Base-by-base conservation (phyloP, 495 filamentous ascomycete genomes). In the Talaromyces ruber region DNA sequence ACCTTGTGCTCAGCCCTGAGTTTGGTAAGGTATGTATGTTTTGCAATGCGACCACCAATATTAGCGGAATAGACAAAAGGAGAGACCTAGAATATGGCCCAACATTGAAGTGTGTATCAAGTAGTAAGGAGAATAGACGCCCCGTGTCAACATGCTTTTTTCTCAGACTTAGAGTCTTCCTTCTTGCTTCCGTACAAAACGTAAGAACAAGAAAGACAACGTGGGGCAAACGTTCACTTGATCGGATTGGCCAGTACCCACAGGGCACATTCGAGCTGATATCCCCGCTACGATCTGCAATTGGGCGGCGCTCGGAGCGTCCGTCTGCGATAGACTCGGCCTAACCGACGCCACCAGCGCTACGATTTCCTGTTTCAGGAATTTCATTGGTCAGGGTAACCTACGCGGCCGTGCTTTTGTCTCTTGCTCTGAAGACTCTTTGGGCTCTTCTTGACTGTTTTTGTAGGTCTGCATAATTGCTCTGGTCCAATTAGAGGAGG, bases 211-310 rank as follows among this genome's bases (percentile, higher is more conserved):
- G 18, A 25, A 52, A 52, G 47, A 22, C 18, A 24, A 22, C 24
- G 51, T 54, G 51, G 51, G 51, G 51, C 51, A 54, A n/a, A 25
- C 26, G 51, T 28, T 28, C 22, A 25, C 1, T 26, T 54, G 21
- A 26, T 29, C n/a, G n/a, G 51, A 54, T 54, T 54, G 51, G 51
- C 9, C 26, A 30, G 25, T 55, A 30, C 52, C 22, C 24, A 55
- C 52, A 32, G 59, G 59, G 43, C 59, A 60, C 59, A 30, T 28
- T 60, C 59, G 37, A 60, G 59, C 59, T 60, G 59, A 60, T 22
- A 60, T 51, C 59, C 59, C 39, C 43, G 14, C 43, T 51, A 28
- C 59, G 59, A 59, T 60, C 59, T 25, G 24, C 39, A 45, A 60
- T 60, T 60, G 59, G 59, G 59, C 59, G 24, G 58, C 21, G 34